Evolutionary conservation across 441 rosid species (phyloP), one percentile per base, ranked within the genome.

Genomic region (Aquilaria agallochum): DNA sequence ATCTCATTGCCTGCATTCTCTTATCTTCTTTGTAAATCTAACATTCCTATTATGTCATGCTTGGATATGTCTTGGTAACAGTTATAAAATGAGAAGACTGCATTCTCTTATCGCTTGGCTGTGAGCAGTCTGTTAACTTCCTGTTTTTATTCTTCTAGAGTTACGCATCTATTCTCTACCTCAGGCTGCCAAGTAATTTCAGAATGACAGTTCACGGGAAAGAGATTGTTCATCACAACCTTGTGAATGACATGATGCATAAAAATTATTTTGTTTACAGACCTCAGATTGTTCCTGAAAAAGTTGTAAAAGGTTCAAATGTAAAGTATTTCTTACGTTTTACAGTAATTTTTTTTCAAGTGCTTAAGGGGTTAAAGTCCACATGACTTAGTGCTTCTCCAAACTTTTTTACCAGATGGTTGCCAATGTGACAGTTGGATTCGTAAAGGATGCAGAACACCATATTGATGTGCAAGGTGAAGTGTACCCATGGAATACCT

Each of bases 151-250:
- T 32, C 53, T 59, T 40, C 61, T 61, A 88, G 95, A 88, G 82
- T 52, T 90, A 88, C 68, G 91, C 84, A 51, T 80, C 97, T 9
- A 86, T 88, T 68, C 88, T 90, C 53, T 90, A 88, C 66, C 88
- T 86, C 49, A 75, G 72, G 73, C 78, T 78, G 56, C 97, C 95
- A 32, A 36, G 73, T 2, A 63, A 71, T 15, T 90, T 90, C 66
- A 74, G 77, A 76, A 83, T 90, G 52, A 69, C 78, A 65, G 69
- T 86, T 54, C 88, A 86, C 33, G 84, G 89, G 14, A 72, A 73
- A 68, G 95, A 81, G 20, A 75, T 88, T 8, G 71, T 83, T 45
- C 87, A 86, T 70, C 97, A 90, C 68, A 76, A 75, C 66, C 68
- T 83, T 20, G 74, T 79, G 59, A 75, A 83, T 63, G 97, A 88